Evolutionary conservation across 78 protist species (phyloP), one percentile per base, ranked within the genome.

Genomic region (Fonticula alba): DNA sequence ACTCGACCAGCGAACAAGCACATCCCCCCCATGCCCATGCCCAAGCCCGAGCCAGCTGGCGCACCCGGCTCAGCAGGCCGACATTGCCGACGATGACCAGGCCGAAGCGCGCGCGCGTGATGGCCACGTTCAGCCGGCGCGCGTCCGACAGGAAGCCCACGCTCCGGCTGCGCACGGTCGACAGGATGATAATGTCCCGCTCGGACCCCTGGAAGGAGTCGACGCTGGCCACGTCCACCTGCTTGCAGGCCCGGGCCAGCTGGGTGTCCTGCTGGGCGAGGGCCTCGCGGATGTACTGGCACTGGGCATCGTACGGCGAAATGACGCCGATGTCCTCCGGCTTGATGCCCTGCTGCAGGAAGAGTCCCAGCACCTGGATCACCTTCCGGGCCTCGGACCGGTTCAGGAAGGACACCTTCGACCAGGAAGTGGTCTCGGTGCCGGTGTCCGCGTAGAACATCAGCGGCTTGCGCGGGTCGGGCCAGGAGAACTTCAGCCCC

Each of bases 271-370:
- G n/a, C n/a, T n/a, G n/a, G n/a, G n/a, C n/a, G 43, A 86, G 71
- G 9, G 72, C 69, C 6, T 55, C n/a, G n/a, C 79, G 64, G 36
- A 93, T 40, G 82, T 75, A 89, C 3, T 92, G 91, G 37, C 99
- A 84, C 79, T 97, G 99, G 15, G 99, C 99, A 40, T 90, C 99
- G 71, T 97, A 97, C 11, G 99, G 99, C 24, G 99, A 94, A 75
- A 97, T 79, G 65, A 97, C 80, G 67, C 99, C 99, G 46, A 97
- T 87, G 68, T 91, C 91, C 14, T 51, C 68, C 5, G 99, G 93
- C 17, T 24, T 62, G 22, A 91, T 70, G 20, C 98, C 98, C 0
- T 71, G 41, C 26, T 73, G 61, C 27, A 95, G 40, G 27, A 93
- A 38, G 43, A 3, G 43, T 9, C 43, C 7, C 27, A 62, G 97